Conservation (phyloP, 2,329 filamentous ascomycete genomes). For the Calonectria hawksworthii region DNA sequence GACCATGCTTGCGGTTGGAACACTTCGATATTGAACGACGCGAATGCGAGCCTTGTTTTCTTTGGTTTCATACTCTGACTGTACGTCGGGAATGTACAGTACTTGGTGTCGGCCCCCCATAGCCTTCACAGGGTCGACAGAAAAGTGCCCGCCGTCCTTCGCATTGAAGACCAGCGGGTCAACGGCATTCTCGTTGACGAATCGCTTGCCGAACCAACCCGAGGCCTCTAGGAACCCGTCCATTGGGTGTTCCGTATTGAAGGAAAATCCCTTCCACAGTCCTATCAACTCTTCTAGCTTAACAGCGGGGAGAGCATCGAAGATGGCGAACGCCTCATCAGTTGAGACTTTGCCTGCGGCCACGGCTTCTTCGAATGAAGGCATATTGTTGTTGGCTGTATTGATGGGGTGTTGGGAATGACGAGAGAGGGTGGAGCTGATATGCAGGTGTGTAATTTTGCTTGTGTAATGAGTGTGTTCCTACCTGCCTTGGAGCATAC, state of each 20-base stretch:
- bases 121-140: neutral
- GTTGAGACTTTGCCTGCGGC: neutral
- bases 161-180: neutral
- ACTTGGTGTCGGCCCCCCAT: neutral
- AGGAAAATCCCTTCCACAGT: neutral
- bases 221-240: neutral
- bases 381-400: neutral
- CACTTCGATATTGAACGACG: neutral
- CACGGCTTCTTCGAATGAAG: neutral
- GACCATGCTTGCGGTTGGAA: slow-evolving; percentile 1
- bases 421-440: neutral
- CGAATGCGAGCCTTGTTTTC: neutral
- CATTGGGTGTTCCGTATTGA: neutral
- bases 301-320: neutral
- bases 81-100: neutral
- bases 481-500: neutral
- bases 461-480: neutral
- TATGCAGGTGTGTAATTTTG: neutral
- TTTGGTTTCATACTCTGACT: neutral
- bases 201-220: neutral
- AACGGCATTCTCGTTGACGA: neutral
- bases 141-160: neutral
- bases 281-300: neutral
- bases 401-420: neutral
- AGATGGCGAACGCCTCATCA: neutral